phyloP scores from a whole-genome alignment of 2,329 filamentous ascomycete species.

The Cladosporium oxysporum region DNA sequence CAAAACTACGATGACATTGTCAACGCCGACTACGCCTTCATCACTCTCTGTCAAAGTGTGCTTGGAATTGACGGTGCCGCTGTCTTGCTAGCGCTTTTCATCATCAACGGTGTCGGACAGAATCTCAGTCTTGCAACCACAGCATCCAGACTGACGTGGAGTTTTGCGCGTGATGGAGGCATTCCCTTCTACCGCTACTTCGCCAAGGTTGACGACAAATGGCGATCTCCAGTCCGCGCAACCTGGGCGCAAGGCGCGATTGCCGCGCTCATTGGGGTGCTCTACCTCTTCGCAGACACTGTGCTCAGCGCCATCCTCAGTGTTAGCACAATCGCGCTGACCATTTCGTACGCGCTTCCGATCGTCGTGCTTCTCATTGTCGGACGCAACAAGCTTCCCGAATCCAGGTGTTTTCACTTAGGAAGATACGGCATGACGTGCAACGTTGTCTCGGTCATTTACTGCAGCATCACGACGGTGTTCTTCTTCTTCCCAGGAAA shows the following conservation, averaged over 20 bases:
- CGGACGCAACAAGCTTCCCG: conserved; percentile 56
- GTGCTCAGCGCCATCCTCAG: conserved; percentile 49
- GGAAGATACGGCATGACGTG: conserved; percentile 37
- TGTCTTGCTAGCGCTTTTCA: conserved; percentile 54
- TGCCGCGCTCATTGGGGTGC: conserved; percentile 53
- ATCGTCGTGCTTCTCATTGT: conserved; percentile 42
- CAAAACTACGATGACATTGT: conserved; percentile 45
- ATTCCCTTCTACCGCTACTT: conserved; percentile 33
- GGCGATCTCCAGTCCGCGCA: conserved; percentile 56
- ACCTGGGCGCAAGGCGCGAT: conserved; percentile 55
- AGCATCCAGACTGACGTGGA: conserved; percentile 31
- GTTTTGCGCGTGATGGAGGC: conserved; percentile 32
- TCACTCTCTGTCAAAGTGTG: conserved; percentile 58
- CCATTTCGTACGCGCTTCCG: conserved; percentile 45
- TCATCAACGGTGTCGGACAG: conserved; percentile 58
- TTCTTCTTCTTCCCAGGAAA: conserved; percentile 27
- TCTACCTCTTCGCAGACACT: conserved; percentile 43
- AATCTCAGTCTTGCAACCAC: conserved; percentile 53
- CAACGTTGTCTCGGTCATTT: conserved; percentile 37
- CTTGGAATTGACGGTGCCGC: conserved; percentile 50
- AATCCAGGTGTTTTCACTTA: conserved; percentile 46
- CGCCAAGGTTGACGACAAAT: conserved; percentile 47
- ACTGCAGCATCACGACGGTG: conserved; percentile 18
- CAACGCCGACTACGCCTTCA: conserved; percentile 49
- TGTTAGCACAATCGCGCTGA: conserved; percentile 45